Evolutionary conservation across 2,329 filamentous ascomycete genomes (phyloP).

Genomic region (Trichocomaceae sp.): DNA sequence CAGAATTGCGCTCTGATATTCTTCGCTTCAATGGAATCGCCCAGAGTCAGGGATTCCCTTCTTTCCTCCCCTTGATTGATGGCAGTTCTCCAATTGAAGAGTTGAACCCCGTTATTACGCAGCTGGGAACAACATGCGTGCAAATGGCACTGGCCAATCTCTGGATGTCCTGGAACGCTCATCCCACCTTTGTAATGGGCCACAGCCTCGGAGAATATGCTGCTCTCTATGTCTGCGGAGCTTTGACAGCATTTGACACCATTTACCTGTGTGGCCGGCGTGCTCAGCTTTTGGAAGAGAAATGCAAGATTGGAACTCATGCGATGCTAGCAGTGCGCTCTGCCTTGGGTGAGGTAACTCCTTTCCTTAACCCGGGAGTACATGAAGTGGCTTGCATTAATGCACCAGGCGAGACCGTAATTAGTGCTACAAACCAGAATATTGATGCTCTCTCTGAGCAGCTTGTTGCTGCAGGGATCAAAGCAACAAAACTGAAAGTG

Average conservation of each 20-base stretch:
- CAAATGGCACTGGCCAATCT: conserved; percentile 35
- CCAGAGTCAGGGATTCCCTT: conserved; percentile 30
- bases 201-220: conserved; percentile 40
- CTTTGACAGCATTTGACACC: conserved; percentile 31
- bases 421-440: conserved; percentile 32
- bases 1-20: conserved; percentile 27
- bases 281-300: conserved; percentile 35
- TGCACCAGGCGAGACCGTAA: conserved; percentile 38
- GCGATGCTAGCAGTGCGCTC: conserved; percentile 41
- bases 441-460: conserved; percentile 34
- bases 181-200: conserved; percentile 34
- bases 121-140: conserved; percentile 34
- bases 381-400: conserved; percentile 36
- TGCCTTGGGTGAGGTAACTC: conserved; percentile 28
- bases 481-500: conserved; percentile 37
- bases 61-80: conserved; percentile 31
- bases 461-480: conserved; percentile 31
- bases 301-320: conserved; percentile 37
- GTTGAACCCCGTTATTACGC: conserved; percentile 26
- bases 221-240: conserved; percentile 34
- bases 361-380: conserved; percentile 25
- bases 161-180: conserved; percentile 32
- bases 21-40: conserved; percentile 27
- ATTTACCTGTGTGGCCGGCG: conserved; percentile 37
- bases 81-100: conserved; percentile 25